Conservation (phyloP, 768 basidiomycete species). For the Russula sp. region DNA sequence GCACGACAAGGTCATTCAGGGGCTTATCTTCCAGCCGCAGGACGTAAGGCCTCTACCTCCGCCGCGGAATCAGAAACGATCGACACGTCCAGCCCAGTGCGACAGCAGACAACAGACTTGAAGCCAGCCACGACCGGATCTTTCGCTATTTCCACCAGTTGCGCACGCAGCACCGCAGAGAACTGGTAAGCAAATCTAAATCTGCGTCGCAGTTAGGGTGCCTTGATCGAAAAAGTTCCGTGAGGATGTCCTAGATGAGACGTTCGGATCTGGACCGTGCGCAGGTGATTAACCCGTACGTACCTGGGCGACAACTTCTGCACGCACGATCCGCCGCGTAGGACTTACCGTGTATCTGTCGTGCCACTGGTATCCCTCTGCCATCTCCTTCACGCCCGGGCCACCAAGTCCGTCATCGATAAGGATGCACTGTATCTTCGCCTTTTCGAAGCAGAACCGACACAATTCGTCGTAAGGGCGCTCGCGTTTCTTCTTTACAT, state of each 20-base stretch:
- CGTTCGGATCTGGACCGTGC: background rate
- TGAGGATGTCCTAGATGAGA: background rate
- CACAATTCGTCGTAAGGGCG: constrained; percentile 56
- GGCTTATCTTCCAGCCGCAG: constrained; percentile 55
- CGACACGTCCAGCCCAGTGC: constrained; percentile 61
- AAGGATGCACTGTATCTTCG: constrained; percentile 61
- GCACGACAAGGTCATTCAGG: constrained; percentile 64
- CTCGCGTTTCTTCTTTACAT: constrained; percentile 44
- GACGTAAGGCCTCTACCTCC: background rate
- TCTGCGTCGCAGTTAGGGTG: background rate
- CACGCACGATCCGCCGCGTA: constrained; percentile 57
- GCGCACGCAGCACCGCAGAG: background rate
- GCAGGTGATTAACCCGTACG: background rate
- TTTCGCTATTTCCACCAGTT: constrained; percentile 29
- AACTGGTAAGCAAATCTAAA: background rate
- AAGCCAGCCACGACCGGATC: constrained; percentile 54
- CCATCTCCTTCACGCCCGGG: constrained; percentile 31
- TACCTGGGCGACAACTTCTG: constrained; percentile 70
- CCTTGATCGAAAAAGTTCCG: background rate
- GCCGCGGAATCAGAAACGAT: constrained; percentile 27
- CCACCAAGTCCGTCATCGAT: constrained; percentile 65
- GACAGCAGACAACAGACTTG: constrained; percentile 75
- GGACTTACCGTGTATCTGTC: constrained; percentile 48
- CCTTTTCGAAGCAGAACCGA: constrained; percentile 43
- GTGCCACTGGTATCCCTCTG: constrained; percentile 56